Conservation (phyloP, 2,329 filamentous ascomycete species). For the Monosporascus cannonballus region DNA sequence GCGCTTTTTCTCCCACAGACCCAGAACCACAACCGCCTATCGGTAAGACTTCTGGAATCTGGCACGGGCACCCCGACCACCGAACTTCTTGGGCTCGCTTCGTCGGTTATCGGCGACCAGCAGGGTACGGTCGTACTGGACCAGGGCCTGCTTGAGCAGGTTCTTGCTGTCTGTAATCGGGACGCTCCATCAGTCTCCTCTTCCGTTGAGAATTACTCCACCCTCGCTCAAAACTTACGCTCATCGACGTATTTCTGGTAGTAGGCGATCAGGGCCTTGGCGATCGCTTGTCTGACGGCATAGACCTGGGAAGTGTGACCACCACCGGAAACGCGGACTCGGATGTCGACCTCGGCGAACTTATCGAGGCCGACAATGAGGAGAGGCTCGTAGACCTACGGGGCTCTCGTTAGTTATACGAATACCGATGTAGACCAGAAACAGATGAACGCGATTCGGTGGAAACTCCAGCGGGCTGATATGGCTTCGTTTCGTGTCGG, state of each 20-base stretch:
- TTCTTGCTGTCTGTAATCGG: constrained; percentile 74
- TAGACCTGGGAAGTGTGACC: constrained; percentile 97
- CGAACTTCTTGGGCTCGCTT: constrained; percentile 98
- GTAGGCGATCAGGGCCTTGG: constrained; percentile 96
- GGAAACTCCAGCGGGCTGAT: neutral
- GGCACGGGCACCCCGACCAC: constrained; percentile 87
- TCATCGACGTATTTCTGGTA: constrained; percentile 99
- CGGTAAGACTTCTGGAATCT: constrained; percentile 99
- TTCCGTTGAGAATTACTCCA: neutral
- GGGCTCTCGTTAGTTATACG: constrained; percentile 7
- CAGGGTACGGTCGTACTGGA: constrained; percentile 93
- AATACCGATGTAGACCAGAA: no score
- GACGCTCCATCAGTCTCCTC: neutral
- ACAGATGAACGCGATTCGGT: neutral
- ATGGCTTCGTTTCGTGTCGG: neutral
- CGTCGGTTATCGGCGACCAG: constrained; percentile 99
- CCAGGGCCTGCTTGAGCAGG: constrained; percentile 94
- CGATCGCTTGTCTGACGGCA: constrained; percentile 97
- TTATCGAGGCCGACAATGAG: constrained; percentile 97
- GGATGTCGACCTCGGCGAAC: constrained; percentile 94
- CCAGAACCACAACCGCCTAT: constrained; percentile 49
- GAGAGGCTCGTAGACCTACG: constrained; percentile 92
- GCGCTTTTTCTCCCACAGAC: constrained; percentile 28
- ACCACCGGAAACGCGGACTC: constrained; percentile 92
- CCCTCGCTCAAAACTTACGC: constrained; percentile 32